Evolutionary conservation across 441 rosid genomes (phyloP), one percentile per base, ranked within the genome.

Genomic region (Biscutella laevigata): DNA sequence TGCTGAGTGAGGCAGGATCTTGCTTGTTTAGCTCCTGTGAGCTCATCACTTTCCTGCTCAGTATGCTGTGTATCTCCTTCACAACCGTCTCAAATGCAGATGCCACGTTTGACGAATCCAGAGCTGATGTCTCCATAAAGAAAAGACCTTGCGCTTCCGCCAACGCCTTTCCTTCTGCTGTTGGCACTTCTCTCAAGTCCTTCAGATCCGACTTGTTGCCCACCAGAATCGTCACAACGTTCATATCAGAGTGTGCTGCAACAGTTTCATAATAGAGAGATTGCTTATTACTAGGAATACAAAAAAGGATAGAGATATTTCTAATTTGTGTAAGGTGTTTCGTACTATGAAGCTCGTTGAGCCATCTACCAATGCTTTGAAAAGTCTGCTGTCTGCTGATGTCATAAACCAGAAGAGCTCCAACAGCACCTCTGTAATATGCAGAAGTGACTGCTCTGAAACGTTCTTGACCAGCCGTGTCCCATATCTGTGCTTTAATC

Each of bases 11-110:
- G 3, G 86, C 68, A 36, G 83, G 67, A 33, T 81, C 95, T 33
- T 77, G 85, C 67, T 83, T 83, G 53, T 67, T 76, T 49, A 78
- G 69, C 57, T 91, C 98, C 30, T 80, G 83, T 25, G 98, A 81
- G 53, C 71, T 76, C 78, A 83, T 84, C 15, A 91, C 98, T 74
- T 91, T 91, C 64, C 90, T 76, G 73, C 98, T 87, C 64, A 91
- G 54, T 47, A 91, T 91, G 59, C 73, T 67, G 70, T 77, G 78
- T 38, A 83, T 83, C 80, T 83, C 90, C 71, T 73, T 81, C 33
- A 83, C 90, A 33, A 80, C 90, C 0, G 77, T 83, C 70, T 72
- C 73, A 62, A 83, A 83, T 11, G 90, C 90, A n/a, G 82, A 65
- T 7, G 73, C 62, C 37, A 83, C 90, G 19, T 80, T 83, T 0